A percentile compares a stretch with the other conserved stretches of the same genome.
Conservation (phyloP, 768 basidiomycete genomes). For the Tricholoma hemisulphureum region DNA sequence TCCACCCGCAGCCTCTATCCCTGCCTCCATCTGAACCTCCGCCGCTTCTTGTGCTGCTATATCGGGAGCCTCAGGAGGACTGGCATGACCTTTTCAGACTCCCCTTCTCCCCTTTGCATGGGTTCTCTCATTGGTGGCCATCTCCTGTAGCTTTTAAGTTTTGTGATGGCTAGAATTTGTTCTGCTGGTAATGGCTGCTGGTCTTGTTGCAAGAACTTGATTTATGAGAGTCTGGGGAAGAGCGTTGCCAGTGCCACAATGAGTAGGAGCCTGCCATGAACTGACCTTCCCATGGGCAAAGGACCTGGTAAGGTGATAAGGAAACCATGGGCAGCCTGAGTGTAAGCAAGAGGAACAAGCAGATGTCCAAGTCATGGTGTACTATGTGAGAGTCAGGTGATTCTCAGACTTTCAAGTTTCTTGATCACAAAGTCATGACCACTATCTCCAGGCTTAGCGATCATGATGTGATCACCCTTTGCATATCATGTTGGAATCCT, state of each 20-base stretch:
- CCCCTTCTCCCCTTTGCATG: constrained; percentile 76
- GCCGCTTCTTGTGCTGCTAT: constrained; percentile 5
- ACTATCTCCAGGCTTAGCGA: too few species aligned
- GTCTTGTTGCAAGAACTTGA: constrained; percentile 42
- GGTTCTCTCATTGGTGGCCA: constrained; percentile 82
- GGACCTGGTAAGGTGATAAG: too few species aligned
- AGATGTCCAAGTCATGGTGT: too few species aligned
- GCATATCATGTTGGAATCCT: too few species aligned
- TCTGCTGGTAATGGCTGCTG: constrained; percentile 56
- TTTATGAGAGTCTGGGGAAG: neutral
- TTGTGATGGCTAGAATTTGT: constrained; percentile 84
- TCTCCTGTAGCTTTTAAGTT: constrained; percentile 85
- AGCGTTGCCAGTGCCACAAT: constrained; percentile 12
- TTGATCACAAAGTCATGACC: too few species aligned
- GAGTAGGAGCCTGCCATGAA: constrained; percentile 4
- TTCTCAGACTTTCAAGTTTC: too few species aligned
- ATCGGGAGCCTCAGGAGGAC: constrained; percentile 22
- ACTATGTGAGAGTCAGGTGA: too few species aligned
- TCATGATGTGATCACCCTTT: too few species aligned
- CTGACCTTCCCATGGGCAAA: constrained; percentile 18
- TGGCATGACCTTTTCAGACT: constrained; percentile 32
- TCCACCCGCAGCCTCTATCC: constrained; percentile 37
- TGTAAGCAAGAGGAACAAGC: too few species aligned
- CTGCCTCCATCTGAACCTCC: constrained; percentile 27
- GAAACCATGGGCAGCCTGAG: too few species aligned